Evolutionary conservation across 2,329 filamentous ascomycete species (phyloP), one percentile per base, ranked within the genome.

Genomic region (Verticillium nonalfalfae): DNA sequence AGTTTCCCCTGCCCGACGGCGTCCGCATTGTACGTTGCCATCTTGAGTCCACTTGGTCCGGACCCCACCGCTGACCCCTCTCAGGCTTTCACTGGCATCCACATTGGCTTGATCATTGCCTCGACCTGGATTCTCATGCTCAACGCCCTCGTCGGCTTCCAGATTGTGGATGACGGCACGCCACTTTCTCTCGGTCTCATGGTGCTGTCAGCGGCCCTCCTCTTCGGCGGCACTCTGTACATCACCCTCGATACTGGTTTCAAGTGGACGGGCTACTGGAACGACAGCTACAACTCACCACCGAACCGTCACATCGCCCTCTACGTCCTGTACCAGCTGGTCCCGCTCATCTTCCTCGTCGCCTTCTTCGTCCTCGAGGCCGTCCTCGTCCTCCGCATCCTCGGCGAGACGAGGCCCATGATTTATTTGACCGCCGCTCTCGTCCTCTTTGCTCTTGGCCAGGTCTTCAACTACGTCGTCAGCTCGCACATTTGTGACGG

Each of bases 391-490:
- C 77, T 98, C 36, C 85, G 88, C 64, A 85, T 99, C 7, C 85
- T 99, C 1, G 93, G 93, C 62, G 95, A 99, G 78, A 84, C 84
- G 65, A 89, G 91, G 64, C 95, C 95, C n/a, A 94, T 99, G 92
- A 83, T 95, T 63, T 97, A 95, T 73, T 85, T 98, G 21, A 76
- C 81, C 2, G 82, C 79, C 1, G 93, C 94, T 0, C 88, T 83
- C 2, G 68, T 98, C 2, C 81, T 97, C 15, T 99, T 99, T 73
- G 93, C 91, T 33, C 84, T 96, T 62, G 94, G 93, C 18, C 95
- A 99, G 73, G 85, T 99, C 66, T 99, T 99, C 84, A 91, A 97
- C 78, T 99, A 97, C 74, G 90, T 93, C 61, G 84, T 97, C 75
- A 98, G 93, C 80, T 85, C 88, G 14, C 89, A 97, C 73, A 92